A percentile compares a stretch with the other conserved stretches of the same genome.
These are phyloP conservation scores for Leishmania aethiopica DNA, from an alignment of 208 protist species.

Conservation along the genomic window DNA sequence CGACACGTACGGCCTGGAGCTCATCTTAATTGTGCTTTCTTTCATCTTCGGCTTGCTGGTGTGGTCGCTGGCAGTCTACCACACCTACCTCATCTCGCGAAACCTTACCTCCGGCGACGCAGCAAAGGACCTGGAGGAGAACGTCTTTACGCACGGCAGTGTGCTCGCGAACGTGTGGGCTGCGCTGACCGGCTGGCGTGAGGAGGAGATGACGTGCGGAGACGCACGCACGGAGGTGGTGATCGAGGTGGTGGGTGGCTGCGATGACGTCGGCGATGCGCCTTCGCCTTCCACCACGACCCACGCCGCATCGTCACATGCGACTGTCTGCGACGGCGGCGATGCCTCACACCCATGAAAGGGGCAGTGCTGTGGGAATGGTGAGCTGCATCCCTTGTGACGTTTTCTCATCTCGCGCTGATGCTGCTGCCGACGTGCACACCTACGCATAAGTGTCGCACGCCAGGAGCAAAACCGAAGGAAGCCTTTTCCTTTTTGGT, in stretches of 20 bases:
- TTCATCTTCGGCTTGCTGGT: conserved; percentile 46
- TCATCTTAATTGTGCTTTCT: conserved; percentile 57
- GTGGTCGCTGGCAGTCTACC: conserved; percentile 53
- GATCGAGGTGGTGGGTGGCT: conserved; percentile 12
- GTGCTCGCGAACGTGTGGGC: conserved; percentile 43
- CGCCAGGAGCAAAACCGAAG: neutral
- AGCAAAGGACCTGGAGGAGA: conserved; percentile 32
- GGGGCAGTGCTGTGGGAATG: neutral
- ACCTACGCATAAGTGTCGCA: neutral
- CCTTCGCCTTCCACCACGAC: neutral
- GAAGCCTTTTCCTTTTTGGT: neutral
- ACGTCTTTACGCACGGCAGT: conserved; percentile 67
- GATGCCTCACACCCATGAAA: neutral
- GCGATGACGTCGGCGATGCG: conserved; percentile 1
- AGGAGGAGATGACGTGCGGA: conserved; percentile 12
- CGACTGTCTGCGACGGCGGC: neutral
- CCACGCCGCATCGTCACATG: neutral
- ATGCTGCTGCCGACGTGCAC: neutral
- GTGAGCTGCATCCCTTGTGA: neutral
- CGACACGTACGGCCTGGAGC: conserved; percentile 73
- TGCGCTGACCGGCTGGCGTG: conserved; percentile 33
- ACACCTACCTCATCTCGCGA: conserved; percentile 64
- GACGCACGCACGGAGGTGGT: conserved; percentile 17
- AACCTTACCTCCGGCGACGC: conserved; percentile 76
- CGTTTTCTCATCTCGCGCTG: neutral